Base-by-base conservation (phyloP, 148 eudicot species). In the Agrostemma githago region DNA sequence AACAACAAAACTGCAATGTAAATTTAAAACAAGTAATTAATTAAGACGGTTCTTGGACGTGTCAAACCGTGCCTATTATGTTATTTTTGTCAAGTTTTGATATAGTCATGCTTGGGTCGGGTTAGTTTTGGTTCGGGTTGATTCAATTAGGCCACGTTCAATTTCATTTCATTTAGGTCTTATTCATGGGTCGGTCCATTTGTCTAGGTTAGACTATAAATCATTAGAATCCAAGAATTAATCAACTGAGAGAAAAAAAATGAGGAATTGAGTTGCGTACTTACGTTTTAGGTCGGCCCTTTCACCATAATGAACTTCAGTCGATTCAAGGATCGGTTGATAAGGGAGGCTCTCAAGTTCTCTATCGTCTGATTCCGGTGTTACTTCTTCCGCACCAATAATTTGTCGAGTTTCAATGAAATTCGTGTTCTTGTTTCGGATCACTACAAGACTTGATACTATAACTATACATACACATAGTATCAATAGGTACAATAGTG, bases 211-310 rank as follows among this genome's bases (percentile, higher is more conserved):
- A 3, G 3, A 9, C 15, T 12, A 3, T 51, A 10, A 51, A 10
- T 51, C 56, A 51, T 51, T 51, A 51, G 14, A 10, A 15, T 8
- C 16, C 4, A 12, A 51, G 15, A 51, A 51, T 51, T 12, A 51
- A 11, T 12, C 16, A 26, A 26, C 34, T 26, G 34, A 26, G 34
- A 26, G 34, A 53, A 3, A 53, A 53, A 20, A 62, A 62, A 34
- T 62, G 37, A 62, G 40, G 66, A 34, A 12, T 21, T 11, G 34
- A 16, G 10, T 34, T 34, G 73, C 96, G 87, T 34, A 71, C 96
- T 87, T 88, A 95, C 98, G 85, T 85, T 88, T 92, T 19, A 95
- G 87, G 69, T 95, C 87, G 26, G 98, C 97, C 71, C 97, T 84
- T 81, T 78, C 84, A 69, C 98, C 97, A 76, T 79, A 92, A 56